Evolutionary conservation across 2,329 filamentous ascomycete species (phyloP), one percentile per base, ranked within the genome.

Genomic region (Cylindrodendrum hubeiense): DNA sequence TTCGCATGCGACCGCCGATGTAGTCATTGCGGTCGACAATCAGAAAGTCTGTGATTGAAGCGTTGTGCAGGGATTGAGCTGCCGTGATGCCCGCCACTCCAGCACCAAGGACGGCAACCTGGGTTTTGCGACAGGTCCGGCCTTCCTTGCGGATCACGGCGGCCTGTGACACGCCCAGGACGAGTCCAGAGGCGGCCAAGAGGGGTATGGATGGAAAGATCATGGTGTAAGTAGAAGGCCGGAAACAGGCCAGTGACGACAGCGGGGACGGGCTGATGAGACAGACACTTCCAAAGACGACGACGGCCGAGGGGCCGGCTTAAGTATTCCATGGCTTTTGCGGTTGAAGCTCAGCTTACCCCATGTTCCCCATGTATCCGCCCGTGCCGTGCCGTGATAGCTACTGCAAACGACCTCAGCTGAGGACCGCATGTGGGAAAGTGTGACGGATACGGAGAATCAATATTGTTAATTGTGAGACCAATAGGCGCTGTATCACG

Each of bases 61-160:
- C 83, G 58, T 92, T 90, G 5, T 82, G 77, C 6, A 92, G 76
- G 3, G 89, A 84, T 82, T 92, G 88, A 22, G 89, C 89, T 15
- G 89, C 88, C 13, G 89, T 87, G 43, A 91, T 87, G 6, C 89
- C 89, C 1, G 89, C 84, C 58, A 89, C 85, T 13, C 89, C 90
- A 15, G 85, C 89, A 34, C 89, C 89, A 5, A 79, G 69, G 10
- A 79, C 73, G 2, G 77, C 78, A 1, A 79, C 76, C 0, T 70
- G 75, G 5, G 76, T 77, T 46, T 74, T 79, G 4, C 54, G 71
- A 39, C 78, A 79, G 0, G 66, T 66, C 19, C 26, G 46, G 21
- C 50, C 56, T 17, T 66, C 37, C 15, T 52, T 67, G 17, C 66
- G 53, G 30, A 70, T 60, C 7, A 61, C 65, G 9, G 61, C 58